Evolutionary conservation across 2,329 filamentous ascomycete genomes (phyloP).

Genomic region (Alternaria arbusti): DNA sequence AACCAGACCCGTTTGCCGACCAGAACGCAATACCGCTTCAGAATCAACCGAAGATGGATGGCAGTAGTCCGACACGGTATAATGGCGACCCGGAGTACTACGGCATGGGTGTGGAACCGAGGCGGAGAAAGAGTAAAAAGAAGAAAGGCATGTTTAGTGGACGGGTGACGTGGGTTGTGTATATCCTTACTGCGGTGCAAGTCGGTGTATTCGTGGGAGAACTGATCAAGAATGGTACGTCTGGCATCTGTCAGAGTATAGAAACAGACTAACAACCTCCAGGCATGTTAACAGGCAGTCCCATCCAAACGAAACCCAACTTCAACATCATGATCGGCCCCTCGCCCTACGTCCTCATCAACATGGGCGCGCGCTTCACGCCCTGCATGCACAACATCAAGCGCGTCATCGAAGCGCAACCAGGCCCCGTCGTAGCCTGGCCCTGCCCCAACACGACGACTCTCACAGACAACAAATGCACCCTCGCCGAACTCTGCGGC

Average conservation of each 20-base stretch:
- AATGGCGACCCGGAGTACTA: constrained; percentile 50
- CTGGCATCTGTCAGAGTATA: neutral
- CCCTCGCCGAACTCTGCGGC: constrained; percentile 81
- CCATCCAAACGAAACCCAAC: constrained; percentile 77
- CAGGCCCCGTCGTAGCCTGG: constrained; percentile 61
- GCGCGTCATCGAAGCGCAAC: constrained; percentile 62
- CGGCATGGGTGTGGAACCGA: constrained; percentile 20
- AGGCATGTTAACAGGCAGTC: constrained; percentile 78
- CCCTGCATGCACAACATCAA: constrained; percentile 91
- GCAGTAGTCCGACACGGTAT: constrained; percentile 44
- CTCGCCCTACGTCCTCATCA: constrained; percentile 87
- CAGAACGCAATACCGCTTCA: constrained; percentile 57
- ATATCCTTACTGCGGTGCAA: constrained; percentile 77
- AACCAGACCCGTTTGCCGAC: constrained; percentile 61
- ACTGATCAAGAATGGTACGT: constrained; percentile 80
- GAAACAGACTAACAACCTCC: constrained; percentile 12
- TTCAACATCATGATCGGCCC: constrained; percentile 99
- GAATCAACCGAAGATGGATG: constrained; percentile 48
- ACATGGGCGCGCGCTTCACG: constrained; percentile 92
- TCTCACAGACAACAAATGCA: constrained; percentile 68
- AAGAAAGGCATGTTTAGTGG: constrained; percentile 63
- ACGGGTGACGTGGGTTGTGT: constrained; percentile 79
- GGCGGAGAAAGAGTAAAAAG: constrained; percentile 33
- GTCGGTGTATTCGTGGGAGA: constrained; percentile 87
- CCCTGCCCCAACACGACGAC: constrained; percentile 77